Percentiles rank a stretch among this genome's conserved stretches.
phyloP scores from a whole-genome alignment of 2,329 filamentous ascomycete species.

The Endothia cerciana region DNA sequence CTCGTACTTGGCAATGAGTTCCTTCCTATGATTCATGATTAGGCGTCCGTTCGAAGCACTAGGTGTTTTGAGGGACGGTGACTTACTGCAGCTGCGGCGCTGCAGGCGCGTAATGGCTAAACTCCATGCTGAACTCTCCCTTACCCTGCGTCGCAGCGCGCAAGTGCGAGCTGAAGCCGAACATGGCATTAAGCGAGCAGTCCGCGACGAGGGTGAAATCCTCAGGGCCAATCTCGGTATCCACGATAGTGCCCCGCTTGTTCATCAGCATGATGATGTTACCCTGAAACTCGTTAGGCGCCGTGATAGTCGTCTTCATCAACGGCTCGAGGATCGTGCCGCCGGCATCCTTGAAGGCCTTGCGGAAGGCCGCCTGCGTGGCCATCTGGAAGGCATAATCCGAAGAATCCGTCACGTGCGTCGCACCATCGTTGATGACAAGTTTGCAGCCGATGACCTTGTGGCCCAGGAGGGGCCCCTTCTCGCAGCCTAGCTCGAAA shows the following conservation, averaged over 20 bases:
- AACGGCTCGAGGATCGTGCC: constrained; percentile 90
- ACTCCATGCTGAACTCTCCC: constrained; percentile 99
- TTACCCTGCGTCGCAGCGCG: constrained; percentile 96
- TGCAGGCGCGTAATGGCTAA: constrained; percentile 90
- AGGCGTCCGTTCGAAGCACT: constrained; percentile 26
- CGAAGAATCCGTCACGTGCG: constrained; percentile 95
- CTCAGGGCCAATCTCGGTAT: constrained; percentile 90
- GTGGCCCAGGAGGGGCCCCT: constrained; percentile 91
- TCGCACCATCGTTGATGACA: constrained; percentile 94
- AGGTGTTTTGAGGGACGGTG: neutral
- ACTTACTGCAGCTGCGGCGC: constrained; percentile 85
- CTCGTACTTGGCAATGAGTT: constrained; percentile 61
- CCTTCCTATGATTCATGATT: constrained; percentile 51
- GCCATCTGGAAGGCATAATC: constrained; percentile 96
- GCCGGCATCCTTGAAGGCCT: constrained; percentile 80
- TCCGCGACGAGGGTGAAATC: constrained; percentile 93
- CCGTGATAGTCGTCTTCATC: constrained; percentile 98
- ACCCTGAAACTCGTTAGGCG: constrained; percentile 96
- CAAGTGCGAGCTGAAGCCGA: constrained; percentile 90
- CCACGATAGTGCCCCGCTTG: constrained; percentile 93
- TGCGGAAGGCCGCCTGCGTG: constrained; percentile 94
- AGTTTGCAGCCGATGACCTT: constrained; percentile 87
- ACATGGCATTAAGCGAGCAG: constrained; percentile 95
- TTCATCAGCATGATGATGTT: constrained; percentile 93
- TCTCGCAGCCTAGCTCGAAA: constrained; percentile 80